Percentiles rank a stretch among this genome's conserved stretches.
phyloP scores from a whole-genome alignment of 2,329 filamentous ascomycete species.

The Cladosporium phlei region DNA sequence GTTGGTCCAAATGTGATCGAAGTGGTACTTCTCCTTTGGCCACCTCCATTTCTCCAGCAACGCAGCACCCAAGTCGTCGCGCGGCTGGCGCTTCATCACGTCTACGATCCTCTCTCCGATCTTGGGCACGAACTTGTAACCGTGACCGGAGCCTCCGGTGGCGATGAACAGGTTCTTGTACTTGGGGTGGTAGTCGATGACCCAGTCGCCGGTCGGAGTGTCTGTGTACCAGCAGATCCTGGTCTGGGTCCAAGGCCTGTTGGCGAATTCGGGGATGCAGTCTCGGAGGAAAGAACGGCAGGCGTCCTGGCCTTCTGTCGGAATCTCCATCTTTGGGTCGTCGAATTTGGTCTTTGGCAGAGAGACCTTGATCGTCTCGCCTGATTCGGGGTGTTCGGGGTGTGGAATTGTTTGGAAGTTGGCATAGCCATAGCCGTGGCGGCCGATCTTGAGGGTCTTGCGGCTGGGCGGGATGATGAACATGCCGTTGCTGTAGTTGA shows the following conservation, averaged over 20 bases:
- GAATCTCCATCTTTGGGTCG: constrained; percentile 42
- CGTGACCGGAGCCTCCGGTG: constrained; percentile 59
- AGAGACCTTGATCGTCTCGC: constrained; percentile 38
- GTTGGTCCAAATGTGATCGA: constrained; percentile 34
- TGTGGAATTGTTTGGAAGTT: constrained; percentile 45
- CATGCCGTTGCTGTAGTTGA: constrained; percentile 66
- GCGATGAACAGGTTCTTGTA: constrained; percentile 53
- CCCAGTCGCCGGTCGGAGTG: constrained; percentile 51
- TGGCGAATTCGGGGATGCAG: constrained; percentile 41
- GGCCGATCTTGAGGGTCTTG: constrained; percentile 44
- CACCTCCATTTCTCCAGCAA: constrained; percentile 61
- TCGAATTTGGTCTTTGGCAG: constrained; percentile 49
- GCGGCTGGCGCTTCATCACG: constrained; percentile 41
- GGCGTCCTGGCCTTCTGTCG: constrained; percentile 56
- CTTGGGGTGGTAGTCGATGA: constrained; percentile 49
- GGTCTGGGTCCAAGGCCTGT: constrained; percentile 42
- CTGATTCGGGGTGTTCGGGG: constrained; percentile 35
- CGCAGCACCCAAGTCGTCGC: constrained; percentile 36
- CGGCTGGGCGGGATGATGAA: constrained; percentile 67
- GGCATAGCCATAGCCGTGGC: constrained; percentile 47
- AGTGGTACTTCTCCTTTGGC: constrained; percentile 35
- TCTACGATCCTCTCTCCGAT: constrained; percentile 54
- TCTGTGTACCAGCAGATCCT: constrained; percentile 56
- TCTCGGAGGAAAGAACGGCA: constrained; percentile 58
- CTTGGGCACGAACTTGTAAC: constrained; percentile 58